Evolutionary conservation across 768 basidiomycete genomes (phyloP).

Genomic region (Russula sp.): DNA sequence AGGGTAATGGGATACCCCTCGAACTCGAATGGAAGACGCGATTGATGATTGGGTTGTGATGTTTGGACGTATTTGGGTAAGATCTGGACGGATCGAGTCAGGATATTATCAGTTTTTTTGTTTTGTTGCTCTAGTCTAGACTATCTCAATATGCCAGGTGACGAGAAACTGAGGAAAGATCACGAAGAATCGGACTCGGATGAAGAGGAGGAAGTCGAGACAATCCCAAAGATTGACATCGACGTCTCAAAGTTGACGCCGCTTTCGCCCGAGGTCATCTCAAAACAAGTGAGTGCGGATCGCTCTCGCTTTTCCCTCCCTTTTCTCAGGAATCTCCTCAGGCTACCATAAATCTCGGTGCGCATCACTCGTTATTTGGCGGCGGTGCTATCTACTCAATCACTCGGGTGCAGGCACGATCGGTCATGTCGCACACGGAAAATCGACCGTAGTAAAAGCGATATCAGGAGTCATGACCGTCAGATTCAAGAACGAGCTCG

Average conservation of each 20-base stretch:
- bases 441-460: conserved; percentile 96
- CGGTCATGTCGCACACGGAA: conserved; percentile 97
- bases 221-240: conserved; percentile 65
- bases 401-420: conserved; percentile 69
- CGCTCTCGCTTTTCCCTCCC: conserved; percentile 1
- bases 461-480: conserved; percentile 99
- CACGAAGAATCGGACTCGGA: conserved; percentile 71
- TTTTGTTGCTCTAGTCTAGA: neutral
- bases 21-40: no score
- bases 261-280: conserved; percentile 85
- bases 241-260: conserved; percentile 83
- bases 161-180: conserved; percentile 63
- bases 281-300: conserved; percentile 67
- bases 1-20: no score
- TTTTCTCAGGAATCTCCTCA: conserved; percentile 36
- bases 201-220: conserved; percentile 53
- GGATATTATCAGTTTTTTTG: neutral
- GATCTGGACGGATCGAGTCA: conserved; percentile 15
- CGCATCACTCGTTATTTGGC: conserved; percentile 17
- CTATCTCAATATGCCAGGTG: conserved; percentile 52
- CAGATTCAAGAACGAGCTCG: conserved; percentile 98
- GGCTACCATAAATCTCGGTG: conserved; percentile 95
- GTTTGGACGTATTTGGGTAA: conserved; percentile 14
- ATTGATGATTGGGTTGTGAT: neutral
- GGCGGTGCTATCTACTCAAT: conserved; percentile 4